These are phyloP conservation scores for Thielaviopsis euricoi DNA, from an alignment of 2,329 filamentous ascomycete genomes.

Conservation along the genomic window DNA sequence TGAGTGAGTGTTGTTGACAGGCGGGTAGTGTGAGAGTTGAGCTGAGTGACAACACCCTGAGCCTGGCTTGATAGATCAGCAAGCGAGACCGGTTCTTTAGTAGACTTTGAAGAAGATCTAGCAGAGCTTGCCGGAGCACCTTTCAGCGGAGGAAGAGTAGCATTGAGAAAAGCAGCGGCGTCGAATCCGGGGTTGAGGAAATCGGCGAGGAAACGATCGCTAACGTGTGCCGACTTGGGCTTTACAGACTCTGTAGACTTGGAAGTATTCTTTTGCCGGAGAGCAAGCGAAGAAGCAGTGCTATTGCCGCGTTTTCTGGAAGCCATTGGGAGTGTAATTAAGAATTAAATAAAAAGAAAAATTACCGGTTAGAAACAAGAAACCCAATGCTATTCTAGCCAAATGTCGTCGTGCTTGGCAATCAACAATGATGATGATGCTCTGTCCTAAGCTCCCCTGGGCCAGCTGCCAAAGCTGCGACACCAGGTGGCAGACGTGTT, in stretches of 20 bases:
- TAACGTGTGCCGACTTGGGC: constrained; percentile 43
- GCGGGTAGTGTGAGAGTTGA: constrained; percentile 76
- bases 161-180: constrained; percentile 71
- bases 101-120: constrained; percentile 8
- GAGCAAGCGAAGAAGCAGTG: constrained; percentile 4
- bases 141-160: constrained; percentile 52
- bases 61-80: constrained; percentile 66
- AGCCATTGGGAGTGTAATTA: neutral
- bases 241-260: constrained; percentile 18
- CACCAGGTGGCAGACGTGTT: neutral
- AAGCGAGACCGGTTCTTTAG: constrained; percentile 34
- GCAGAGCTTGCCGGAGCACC: neutral
- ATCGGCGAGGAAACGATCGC: constrained; percentile 55
- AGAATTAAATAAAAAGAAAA: neutral
- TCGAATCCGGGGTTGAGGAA: constrained; percentile 70
- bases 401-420: neutral
- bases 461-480: neutral
- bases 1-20: constrained; percentile 70
- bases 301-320: constrained; percentile 9
- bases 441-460: neutral
- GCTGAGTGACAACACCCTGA: constrained; percentile 68
- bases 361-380: neutral
- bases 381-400: neutral
- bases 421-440: neutral
- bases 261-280: constrained; percentile 5